Conservation (phyloP, 78 protist species). For the Dictyostelium intermedium region DNA sequence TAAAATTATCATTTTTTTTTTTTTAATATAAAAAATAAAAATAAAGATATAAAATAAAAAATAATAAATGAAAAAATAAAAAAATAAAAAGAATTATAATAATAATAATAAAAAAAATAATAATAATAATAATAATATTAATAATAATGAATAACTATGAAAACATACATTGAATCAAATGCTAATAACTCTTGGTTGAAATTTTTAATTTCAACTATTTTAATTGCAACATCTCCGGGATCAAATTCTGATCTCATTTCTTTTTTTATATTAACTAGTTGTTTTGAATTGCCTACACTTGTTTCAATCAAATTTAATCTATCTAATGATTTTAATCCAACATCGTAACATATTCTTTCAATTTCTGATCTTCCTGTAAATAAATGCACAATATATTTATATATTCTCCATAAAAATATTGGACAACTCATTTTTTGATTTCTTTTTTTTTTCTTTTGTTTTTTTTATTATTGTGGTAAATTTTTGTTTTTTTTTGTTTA, state of each 20-base stretch:
- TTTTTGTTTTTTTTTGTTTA: neutral
- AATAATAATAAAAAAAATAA: too few species aligned
- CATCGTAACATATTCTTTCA: slow-evolving; percentile 47
- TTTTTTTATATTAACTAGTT: neutral
- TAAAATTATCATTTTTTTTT: neutral
- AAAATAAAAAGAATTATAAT: too few species aligned
- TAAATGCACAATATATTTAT: slow-evolving; percentile 40
- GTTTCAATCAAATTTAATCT: slow-evolving; percentile 6
- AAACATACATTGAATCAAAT: slow-evolving; percentile 56
- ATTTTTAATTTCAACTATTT: slow-evolving; percentile 2
- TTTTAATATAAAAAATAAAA: neutral
- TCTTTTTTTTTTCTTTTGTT: neutral
- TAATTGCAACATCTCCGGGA: slow-evolving; percentile 18
- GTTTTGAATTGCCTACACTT: neutral
- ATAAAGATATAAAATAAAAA: too few species aligned
- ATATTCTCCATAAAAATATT: slow-evolving; percentile 18
- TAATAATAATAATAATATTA: too few species aligned
- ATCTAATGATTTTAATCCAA: neutral
- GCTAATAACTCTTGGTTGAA: slow-evolving; percentile 6
- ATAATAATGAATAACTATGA: too few species aligned
- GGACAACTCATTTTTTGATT: neutral
- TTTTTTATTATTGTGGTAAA: neutral
- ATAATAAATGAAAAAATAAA: too few species aligned
- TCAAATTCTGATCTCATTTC: slow-evolving; percentile 7
- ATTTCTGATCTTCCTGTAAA: slow-evolving; percentile 34